These are phyloP conservation scores for Tylopilus subfusipes DNA, from an alignment of 768 basidiomycete genomes.

Conservation along the genomic window DNA sequence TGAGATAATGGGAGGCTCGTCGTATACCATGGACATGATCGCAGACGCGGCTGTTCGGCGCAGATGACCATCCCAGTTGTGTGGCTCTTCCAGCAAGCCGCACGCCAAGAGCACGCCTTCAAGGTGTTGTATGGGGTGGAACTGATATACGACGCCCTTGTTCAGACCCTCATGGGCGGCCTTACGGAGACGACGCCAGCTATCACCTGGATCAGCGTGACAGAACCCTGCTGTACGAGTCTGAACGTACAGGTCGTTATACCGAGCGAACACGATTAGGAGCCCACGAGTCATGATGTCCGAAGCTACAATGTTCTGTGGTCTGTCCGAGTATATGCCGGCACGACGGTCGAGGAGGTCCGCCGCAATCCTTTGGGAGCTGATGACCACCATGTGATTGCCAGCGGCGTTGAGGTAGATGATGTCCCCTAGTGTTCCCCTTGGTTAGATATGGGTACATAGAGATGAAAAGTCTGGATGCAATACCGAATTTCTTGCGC, in stretches of 20 bases:
- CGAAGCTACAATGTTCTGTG: slow-evolving; percentile 27
- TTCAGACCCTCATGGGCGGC: slow-evolving; percentile 4
- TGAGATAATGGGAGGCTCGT: slow-evolving; percentile 9
- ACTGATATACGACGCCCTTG: background rate
- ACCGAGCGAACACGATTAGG: slow-evolving; percentile 22
- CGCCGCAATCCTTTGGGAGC: slow-evolving; percentile 27
- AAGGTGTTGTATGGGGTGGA: slow-evolving; percentile 5
- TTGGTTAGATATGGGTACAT: background rate
- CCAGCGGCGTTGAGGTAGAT: slow-evolving; percentile 15
- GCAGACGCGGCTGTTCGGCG: slow-evolving; percentile 28
- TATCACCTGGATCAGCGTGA: background rate
- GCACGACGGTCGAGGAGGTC: slow-evolving; percentile 40
- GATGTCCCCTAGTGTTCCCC: background rate
- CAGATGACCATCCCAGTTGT: slow-evolving; percentile 32
- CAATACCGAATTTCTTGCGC: slow-evolving; percentile 1
- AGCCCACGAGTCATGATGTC: slow-evolving; percentile 33
- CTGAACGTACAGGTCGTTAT: slow-evolving; percentile 5
- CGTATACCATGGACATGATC: slow-evolving; percentile 28
- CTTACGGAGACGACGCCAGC: slow-evolving; percentile 10
- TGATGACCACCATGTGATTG: slow-evolving; percentile 27
- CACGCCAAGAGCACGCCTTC: slow-evolving; percentile 10
- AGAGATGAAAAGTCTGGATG: background rate
- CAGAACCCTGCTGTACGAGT: background rate
- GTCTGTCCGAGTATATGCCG: slow-evolving; percentile 32
- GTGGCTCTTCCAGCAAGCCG: slow-evolving; percentile 25